A percentile compares a stretch with the other conserved stretches of the same genome.
Evolutionary conservation across 2,329 filamentous ascomycete species (phyloP).

Genomic region (Dactylellina leptospora): DNA sequence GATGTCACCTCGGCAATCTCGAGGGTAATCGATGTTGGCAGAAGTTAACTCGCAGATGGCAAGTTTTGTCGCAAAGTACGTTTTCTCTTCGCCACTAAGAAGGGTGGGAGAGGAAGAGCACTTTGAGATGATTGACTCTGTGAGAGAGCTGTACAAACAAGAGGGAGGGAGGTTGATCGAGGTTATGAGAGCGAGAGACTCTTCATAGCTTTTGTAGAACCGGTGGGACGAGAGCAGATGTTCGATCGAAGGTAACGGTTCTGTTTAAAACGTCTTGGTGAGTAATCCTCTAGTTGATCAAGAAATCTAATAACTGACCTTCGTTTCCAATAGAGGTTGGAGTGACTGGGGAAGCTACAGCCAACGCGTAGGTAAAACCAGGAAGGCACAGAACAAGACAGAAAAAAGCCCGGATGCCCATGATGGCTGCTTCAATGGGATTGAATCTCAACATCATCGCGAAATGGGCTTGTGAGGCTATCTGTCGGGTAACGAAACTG

Average conservation of each 20-base stretch:
- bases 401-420: not conserved
- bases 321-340: too few species aligned
- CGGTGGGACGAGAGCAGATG: constrained; percentile 18
- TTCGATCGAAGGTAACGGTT: constrained; percentile 11
- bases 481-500: not conserved
- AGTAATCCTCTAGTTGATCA: too few species aligned
- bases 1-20: constrained; percentile 52
- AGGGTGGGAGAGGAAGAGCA: constrained; percentile 32
- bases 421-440: not conserved
- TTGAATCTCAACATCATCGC: too few species aligned
- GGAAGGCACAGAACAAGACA: not conserved
- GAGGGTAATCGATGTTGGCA: constrained; percentile 55
- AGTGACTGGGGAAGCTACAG: not conserved
- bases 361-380: not conserved
- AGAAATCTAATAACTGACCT: too few species aligned
- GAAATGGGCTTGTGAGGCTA: not conserved
- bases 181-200: constrained; percentile 52
- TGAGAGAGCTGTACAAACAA: constrained; percentile 44
- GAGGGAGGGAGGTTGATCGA: constrained; percentile 59
- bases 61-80: constrained; percentile 55
- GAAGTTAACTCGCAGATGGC: constrained; percentile 57
- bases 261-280: not conserved
- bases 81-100: constrained; percentile 51
- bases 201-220: constrained; percentile 23
- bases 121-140: constrained; percentile 36